Conservation (phyloP, 2,329 filamentous ascomycete species). For the Diaporthe amygdali region DNA sequence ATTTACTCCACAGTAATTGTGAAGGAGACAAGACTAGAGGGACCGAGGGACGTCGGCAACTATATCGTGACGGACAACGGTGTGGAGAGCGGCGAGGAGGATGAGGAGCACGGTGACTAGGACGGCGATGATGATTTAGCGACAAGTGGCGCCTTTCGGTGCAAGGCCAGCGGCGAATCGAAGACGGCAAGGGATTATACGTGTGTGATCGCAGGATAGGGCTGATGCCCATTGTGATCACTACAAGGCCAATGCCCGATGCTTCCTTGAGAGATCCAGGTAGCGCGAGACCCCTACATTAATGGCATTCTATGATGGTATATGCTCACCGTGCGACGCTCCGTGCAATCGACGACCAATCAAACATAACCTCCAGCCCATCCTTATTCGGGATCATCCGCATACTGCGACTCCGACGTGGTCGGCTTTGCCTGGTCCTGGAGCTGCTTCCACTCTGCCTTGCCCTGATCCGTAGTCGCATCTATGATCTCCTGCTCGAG, state of each 20-base stretch:
- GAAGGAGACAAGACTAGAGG: background rate
- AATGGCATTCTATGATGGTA: background rate
- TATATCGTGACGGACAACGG: background rate
- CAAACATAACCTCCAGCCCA: background rate
- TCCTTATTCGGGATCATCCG: conserved; percentile 26
- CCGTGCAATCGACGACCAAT: background rate
- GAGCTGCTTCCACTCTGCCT: conserved; percentile 77
- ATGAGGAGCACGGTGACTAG: background rate
- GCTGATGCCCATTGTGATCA: background rate
- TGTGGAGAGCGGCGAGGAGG: background rate
- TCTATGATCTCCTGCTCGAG: conserved; percentile 94
- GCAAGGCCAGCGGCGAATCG: background rate
- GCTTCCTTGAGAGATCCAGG: background rate
- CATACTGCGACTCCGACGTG: conserved; percentile 24
- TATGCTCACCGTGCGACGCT: background rate
- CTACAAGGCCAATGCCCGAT: no score
- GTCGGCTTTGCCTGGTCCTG: conserved; percentile 46
- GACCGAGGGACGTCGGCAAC: conserved; percentile 9
- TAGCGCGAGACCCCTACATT: background rate
- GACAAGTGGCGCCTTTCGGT: background rate
- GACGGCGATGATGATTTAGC: conserved; percentile 16
- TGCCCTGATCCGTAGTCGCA: conserved; percentile 86
- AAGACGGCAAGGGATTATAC: background rate
- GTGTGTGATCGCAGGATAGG: background rate
- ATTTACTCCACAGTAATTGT: background rate